phyloP scores from a whole-genome alignment of 441 rosid genomes.

The Oxalis stricta region DNA sequence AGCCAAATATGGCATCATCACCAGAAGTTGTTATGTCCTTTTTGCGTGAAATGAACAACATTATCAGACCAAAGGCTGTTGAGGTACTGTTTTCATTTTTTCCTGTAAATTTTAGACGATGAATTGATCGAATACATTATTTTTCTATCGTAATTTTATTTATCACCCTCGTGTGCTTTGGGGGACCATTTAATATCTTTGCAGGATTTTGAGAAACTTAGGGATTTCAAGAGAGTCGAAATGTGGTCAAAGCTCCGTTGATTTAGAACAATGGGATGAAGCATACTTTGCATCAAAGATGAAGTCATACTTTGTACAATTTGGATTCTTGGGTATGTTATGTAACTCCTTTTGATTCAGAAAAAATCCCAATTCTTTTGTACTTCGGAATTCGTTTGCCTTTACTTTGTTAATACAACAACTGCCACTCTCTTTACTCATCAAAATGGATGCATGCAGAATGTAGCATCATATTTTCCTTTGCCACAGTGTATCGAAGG shows the following conservation, averaged over 20 bases:
- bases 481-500: conserved; percentile 80
- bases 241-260: conserved; percentile 35
- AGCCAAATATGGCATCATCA: conserved; percentile 79
- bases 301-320: conserved; percentile 60
- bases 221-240: conserved; percentile 52
- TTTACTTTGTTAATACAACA: neutral
- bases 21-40: conserved; percentile 70
- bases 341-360: too few relatives aligned
- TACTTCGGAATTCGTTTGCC: neutral
- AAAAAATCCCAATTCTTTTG: neutral
- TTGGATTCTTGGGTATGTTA: conserved; percentile 64
- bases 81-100: conserved; percentile 33
- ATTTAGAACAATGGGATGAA: conserved; percentile 95
- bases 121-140: neutral
- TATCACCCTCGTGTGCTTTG: too few relatives aligned
- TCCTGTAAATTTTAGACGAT: neutral
- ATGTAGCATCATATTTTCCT: conserved; percentile 83
- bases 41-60: conserved; percentile 68
- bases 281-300: conserved; percentile 68
- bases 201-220: conserved; percentile 60
- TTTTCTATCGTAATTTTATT: too few relatives aligned
- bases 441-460: conserved; percentile 26
- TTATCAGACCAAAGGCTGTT: conserved; percentile 65
- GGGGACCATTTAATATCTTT: conserved; percentile 10
- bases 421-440: neutral